Evolutionary conservation across 1,284 basidiomycete species (phyloP), one percentile per base, ranked within the genome.

Genomic region (Amylostereum chailletii): DNA sequence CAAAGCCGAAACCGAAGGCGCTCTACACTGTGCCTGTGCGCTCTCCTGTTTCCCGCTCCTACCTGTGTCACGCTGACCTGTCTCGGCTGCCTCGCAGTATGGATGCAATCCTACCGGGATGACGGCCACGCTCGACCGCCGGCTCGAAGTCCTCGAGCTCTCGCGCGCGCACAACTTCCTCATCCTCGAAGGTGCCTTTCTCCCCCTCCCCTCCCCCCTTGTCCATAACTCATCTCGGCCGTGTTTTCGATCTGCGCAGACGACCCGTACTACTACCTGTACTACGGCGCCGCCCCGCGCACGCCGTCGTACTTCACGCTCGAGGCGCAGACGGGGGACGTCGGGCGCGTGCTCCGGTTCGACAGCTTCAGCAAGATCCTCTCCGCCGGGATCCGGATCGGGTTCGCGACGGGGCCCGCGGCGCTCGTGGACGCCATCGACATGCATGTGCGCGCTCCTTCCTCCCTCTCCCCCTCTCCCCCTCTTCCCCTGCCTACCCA

Each of bases 291-390:
- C 62, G 76, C 69, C 51, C 78, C 74, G 44, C 80, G 75, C 34
- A 77, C 72, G 34, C 80, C 85, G 1, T 89, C 84, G 0, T 94
- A 93, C 66, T 92, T 94, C 63, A 70, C 77, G 47, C 72, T 94
- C 42, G 91, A 94, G 61, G 71, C 64, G 0, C 59, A 65, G 45
- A 60, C 66, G 3, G 71, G 79, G 19, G 74, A 77, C 54, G 76
- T 79, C 32, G 90, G 90, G 2, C 79, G 84, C n/a, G 90, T 94
- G 6, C 54, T 94, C 29, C 79, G 92, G 37, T 90, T 94, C 63
- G 92, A 94, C 63, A 90, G 86, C 62, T 75, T 96, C 53, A 90
- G 86, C 50, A 97, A 97, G 71, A 75, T 95, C 40, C 71, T 94
- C 26, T 89, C 88, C 6, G 84, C 86, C 10, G 91, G 90, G 46